Evolutionary conservation across 2,329 filamentous ascomycete genomes (phyloP).

Genomic region (Sclerotinia trifoliorum): DNA sequence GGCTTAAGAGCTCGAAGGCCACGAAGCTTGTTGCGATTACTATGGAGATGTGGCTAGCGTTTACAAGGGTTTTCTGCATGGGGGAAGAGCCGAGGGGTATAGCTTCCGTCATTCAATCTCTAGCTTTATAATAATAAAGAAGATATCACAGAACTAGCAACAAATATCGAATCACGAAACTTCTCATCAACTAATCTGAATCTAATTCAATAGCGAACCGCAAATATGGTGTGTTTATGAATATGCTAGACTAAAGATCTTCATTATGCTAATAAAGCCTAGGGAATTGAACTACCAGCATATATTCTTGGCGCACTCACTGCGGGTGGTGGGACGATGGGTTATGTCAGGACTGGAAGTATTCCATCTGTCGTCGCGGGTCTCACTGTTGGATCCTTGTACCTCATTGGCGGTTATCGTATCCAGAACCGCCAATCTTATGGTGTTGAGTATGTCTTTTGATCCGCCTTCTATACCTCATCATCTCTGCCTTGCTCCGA

Average conservation of each 20-base stretch:
- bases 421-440: conserved; percentile 74
- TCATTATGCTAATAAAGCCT: conserved; percentile 17
- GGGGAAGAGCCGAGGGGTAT: conserved; percentile 20
- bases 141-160: neutral
- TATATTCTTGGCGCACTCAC: conserved; percentile 79
- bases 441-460: conserved; percentile 61
- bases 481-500: neutral
- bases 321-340: conserved; percentile 81
- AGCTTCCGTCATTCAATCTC: conserved; percentile 9
- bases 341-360: conserved; percentile 81
- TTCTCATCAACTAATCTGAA: neutral
- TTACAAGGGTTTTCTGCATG: conserved; percentile 14
- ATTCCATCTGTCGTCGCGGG: conserved; percentile 85
- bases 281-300: conserved; percentile 60
- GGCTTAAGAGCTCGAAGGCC: conserved; percentile 19
- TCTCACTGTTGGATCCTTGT: conserved; percentile 70
- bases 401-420: conserved; percentile 78
- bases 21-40: conserved; percentile 25
- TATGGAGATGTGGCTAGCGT: conserved; percentile 6
- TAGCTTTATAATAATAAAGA: conserved; percentile 4
- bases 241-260: neutral
- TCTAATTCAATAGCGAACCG: conserved; percentile 15
- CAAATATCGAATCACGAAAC: neutral
- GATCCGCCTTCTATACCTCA: neutral
- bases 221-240: conserved; percentile 33